Evolutionary conservation across 2,329 filamentous ascomycete genomes (phyloP), one percentile per base, ranked within the genome.

Genomic region (Monosporascus sp.): DNA sequence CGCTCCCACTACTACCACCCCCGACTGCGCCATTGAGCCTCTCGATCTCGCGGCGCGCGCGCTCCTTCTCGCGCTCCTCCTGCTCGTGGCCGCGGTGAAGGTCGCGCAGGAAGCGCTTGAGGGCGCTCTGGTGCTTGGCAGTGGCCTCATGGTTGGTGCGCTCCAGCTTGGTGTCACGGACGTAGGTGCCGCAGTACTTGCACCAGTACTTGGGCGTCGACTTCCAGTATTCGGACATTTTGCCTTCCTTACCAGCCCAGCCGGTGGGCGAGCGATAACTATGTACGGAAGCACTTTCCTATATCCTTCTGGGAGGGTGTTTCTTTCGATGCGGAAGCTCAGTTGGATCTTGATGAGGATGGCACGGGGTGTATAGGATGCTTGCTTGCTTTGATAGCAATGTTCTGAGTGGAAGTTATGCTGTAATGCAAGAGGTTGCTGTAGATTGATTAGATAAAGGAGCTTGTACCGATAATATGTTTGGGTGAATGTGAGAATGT

Each of bases 141-240:
- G 90, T 96, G 25, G 88, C 83, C 72, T 97, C 92, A 73, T 97
- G 92, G 72, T 97, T 93, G 60, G 85, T 80, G 62, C 87, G 88
- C 70, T 96, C 92, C 71, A 97, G 84, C 62, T 90, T 86, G 22
- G 92, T 97, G 77, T 99, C 94, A 72, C 90, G 89, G 49, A 99
- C 89, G 72, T 86, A 97, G 67, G 82, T 83, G 67, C 85, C 83
- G 81, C 94, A 99, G 77, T 96, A 90, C 72, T 97, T 97, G 82
- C 94, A 99, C 91, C 92, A 97, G 75, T 96, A 96, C 69, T 88
- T 93, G 6, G 92, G 92, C 70, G 92, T 96, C 20, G 93, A 97
- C 71, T 97, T 97, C 94, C 94, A 97, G 74, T 96, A 95, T 78
- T 97, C 94, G 0, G 94, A 87, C 94, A 99, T 97, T 48, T 8